Conservation (phyloP, 139 green algal species). For the Pycnococcus provasolii region DNA sequence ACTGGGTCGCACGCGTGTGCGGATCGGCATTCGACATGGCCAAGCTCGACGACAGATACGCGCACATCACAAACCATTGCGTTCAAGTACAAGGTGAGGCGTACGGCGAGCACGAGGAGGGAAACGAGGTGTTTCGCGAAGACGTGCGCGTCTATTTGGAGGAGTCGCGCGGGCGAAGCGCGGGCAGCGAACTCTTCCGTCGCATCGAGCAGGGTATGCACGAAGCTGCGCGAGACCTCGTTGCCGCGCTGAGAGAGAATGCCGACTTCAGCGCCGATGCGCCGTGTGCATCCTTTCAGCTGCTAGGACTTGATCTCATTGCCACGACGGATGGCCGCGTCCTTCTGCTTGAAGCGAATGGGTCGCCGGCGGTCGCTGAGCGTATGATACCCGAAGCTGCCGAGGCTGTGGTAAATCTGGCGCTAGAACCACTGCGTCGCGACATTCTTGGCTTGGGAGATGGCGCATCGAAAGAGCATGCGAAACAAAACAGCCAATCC, state of each 20-base stretch:
- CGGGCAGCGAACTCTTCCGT: neutral
- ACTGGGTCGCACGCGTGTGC: neutral
- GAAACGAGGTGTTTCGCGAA: neutral
- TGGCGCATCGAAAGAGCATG: too few species aligned
- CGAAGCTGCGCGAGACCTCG: neutral
- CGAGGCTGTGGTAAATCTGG: neutral
- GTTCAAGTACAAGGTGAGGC: neutral
- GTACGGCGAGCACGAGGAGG: neutral
- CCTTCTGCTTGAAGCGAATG: neutral
- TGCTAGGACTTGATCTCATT: neutral
- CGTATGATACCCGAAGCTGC: neutral
- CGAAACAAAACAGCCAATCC: too few species aligned
- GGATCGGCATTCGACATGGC: neutral
- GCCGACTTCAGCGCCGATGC: neutral
- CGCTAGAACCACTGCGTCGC: neutral
- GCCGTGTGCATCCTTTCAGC: neutral
- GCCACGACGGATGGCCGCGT: neutral
- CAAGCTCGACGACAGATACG: neutral
- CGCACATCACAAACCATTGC: neutral
- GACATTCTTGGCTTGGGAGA: too few species aligned
- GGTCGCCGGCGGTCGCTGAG: neutral
- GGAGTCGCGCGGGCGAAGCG: neutral
- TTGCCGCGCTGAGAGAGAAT: neutral
- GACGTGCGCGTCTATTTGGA: neutral
- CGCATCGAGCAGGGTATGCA: neutral